Conservation (phyloP, 257 asterid genomes). For the Ophiorrhiza pumila region DNA sequence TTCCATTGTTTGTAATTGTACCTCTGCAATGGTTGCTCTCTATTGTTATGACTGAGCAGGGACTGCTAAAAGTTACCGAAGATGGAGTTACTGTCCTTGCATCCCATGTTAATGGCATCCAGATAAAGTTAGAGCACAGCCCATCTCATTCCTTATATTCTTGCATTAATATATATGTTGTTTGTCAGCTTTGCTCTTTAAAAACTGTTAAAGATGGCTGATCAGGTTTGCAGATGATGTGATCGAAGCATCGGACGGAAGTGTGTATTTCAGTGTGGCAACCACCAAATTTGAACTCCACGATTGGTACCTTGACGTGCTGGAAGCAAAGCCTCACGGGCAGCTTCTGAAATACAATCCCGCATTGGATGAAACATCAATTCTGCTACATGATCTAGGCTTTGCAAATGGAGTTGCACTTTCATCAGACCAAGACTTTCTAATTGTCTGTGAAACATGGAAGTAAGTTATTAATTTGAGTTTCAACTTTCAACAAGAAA, state of each 20-base stretch:
- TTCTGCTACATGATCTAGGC: conserved; percentile 46
- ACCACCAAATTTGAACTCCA: conserved; percentile 46
- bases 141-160: too few relatives aligned
- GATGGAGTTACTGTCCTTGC: conserved; percentile 46
- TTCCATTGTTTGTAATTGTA: too few relatives aligned
- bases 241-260: conserved; percentile 56
- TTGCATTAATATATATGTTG: too few relatives aligned
- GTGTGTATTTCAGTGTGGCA: conserved; percentile 52
- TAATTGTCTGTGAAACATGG: conserved; percentile 64
- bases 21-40: too few relatives aligned
- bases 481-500: too few relatives aligned
- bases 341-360: conserved; percentile 57
- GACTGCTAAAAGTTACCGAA: conserved; percentile 49
- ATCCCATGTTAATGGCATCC: conserved; percentile 46
- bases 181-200: too few relatives aligned
- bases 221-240: conserved; percentile 60
- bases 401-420: conserved; percentile 68
- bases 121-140: conserved; percentile 36
- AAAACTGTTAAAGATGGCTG: too few relatives aligned
- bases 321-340: conserved; percentile 59
- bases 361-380: conserved; percentile 25
- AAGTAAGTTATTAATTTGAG: too few relatives aligned
- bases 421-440: conserved; percentile 47
- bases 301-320: conserved; percentile 49
- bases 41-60: conserved; percentile 27